Evolutionary conservation across 352 stramenopile genomes (phyloP), one percentile per base, ranked within the genome.

Genomic region (Phytophthora pini): DNA sequence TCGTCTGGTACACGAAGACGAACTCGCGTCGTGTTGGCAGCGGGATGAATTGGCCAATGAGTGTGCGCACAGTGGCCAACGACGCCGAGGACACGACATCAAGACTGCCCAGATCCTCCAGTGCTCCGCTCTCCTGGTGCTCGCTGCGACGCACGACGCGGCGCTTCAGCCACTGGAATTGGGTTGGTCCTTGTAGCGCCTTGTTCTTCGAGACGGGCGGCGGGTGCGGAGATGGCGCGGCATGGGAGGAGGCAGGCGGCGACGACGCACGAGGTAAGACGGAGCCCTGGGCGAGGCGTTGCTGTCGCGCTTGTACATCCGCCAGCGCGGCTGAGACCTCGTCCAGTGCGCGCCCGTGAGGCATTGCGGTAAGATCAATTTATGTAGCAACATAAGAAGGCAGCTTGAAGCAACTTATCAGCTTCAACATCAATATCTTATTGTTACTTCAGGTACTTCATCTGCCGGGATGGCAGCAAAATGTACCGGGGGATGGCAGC

Each of bases 291-390:
- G 55, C 52, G 20, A 70, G 61, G 32, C 54, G 58, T 32, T 54
- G 39, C 47, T 70, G 61, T 0, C 61, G 61, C 24, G 61, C 61
- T 39, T 70, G 61, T 24, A 70, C 61, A 20, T 65, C 54, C 15
- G 61, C 61, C 32, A 70, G 40, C 15, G 47, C 61, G 3, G 39
- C 47, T 13, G 55, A 46, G 6, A 70, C 45, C 26, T 53, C 39
- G 22, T 65, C 54, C 29, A 52, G 31, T n/a, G 13, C 51, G 39
- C 61, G 22, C 24, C 46, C 31, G 8, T 12, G 31, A 2, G 8
- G 31, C 31, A 36, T 36, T 36, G 31, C 9, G 31, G 31, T 1
- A 36, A 36, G 31, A 36, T 36, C 31, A 36, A 36, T 36, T 36
- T 32, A 10, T 32, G 9, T 11, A 13, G 24, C 44, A 34, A 51